Evolutionary conservation across 2,329 filamentous ascomycete genomes (phyloP), one percentile per base, ranked within the genome.

Genomic region (Diaporthe helianthi): DNA sequence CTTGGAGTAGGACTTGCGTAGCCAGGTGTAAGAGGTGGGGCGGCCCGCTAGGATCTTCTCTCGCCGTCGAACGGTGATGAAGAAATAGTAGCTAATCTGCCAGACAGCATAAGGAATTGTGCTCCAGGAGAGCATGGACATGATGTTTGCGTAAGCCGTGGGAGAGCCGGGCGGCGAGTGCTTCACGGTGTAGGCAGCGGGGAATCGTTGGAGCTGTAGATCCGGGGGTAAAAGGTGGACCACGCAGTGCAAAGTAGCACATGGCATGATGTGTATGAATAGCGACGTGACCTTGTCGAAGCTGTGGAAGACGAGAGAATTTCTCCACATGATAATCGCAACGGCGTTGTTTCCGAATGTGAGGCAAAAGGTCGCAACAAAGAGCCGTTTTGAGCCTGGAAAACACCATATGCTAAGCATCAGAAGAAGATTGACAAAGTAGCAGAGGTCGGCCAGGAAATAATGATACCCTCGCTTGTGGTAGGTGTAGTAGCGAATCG

Each of bases 211-310:
- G 72, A 85, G 83, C 76, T 97, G 92, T 51, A 87, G 79, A 26
- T 89, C 88, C 1, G 87, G 80, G 0, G 91, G 81, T 15, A 94
- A 85, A 24, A 98, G 85, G 78, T 99, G 96, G 19, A 97, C 92
- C 17, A 99, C 86, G 77, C 93, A 97, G 80, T 99, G 96, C 15
- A 99, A 86, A 1, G 94, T 93, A 7, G 92, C 95, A 73, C 94
- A 97, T 1, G 96, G 96, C 95, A 99, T 99, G 76, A 99, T 97
- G 80, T 99, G 96, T 74, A 99, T 98, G 82, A 99, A 99, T n/a
- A 99, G 86, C 78, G 93, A 96, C 15, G 94, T 97, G 71, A 98
- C 94, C 81, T 99, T 99, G 85, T 99, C 96, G 81, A 99, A 90
- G 77, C 93, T 97, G 84, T 99, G 96, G 80, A 99, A 99, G 55